Conservation (phyloP, 345 rosid genomes). For the Crucihimalaya himalaica region DNA sequence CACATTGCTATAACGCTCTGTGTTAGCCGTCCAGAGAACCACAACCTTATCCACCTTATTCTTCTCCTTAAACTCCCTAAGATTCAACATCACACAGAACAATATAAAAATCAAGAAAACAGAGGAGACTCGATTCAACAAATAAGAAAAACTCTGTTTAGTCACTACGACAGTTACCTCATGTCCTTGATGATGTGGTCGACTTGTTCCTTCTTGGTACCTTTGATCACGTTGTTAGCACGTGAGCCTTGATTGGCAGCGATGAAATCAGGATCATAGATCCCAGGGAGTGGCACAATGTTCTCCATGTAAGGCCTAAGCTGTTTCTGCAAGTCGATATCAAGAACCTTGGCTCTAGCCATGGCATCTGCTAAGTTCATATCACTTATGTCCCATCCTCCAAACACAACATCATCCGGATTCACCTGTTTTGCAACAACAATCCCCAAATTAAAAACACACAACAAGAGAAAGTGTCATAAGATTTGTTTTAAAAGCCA, state of each 20-base stretch:
- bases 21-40: conserved; percentile 98
- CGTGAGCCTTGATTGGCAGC: conserved; percentile 96
- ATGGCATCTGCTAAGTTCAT: conserved; percentile 98
- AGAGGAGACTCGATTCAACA: not conserved
- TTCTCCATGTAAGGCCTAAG: conserved; percentile 96
- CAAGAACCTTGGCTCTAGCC: conserved; percentile 91
- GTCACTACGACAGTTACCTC: conserved; percentile 45
- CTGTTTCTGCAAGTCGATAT: conserved; percentile 92
- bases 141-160: not conserved
- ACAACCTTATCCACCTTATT: conserved; percentile 83
- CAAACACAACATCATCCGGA: conserved; percentile 91
- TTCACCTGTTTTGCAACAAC: conserved; percentile 42
- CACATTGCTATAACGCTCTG: conserved; percentile 94
- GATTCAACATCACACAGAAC: not conserved
- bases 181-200: conserved; percentile 81
- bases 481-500: not conserved
- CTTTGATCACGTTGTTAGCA: conserved; percentile 83
- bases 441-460: not conserved
- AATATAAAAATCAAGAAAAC: not conserved
- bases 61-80: conserved; percentile 89
- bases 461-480: not conserved
- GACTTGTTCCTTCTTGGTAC: conserved; percentile 88
- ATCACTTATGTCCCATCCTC: conserved; percentile 98
- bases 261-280: conserved; percentile 85
- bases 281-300: conserved; percentile 89